Evolutionary conservation across 176 grass and related monocot genomes (phyloP), one percentile per base, ranked within the genome.

Genomic region (Musa troglodytarum): DNA sequence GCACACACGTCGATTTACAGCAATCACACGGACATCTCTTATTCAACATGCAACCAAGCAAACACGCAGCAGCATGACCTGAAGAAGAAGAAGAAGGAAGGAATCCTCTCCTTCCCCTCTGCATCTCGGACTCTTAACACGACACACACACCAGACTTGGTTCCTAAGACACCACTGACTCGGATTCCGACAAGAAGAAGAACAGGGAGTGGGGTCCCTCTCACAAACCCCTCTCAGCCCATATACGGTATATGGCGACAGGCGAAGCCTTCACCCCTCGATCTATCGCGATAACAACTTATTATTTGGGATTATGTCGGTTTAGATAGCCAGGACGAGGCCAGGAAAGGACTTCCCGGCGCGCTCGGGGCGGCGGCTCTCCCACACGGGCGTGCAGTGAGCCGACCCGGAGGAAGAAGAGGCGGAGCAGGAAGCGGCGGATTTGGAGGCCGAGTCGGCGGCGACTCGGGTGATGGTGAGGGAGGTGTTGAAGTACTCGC

Each of bases 401-500:
- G 51, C 15, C 20, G 69, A 34, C 29, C 54, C 63, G 57, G 59
- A 15, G 51, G 75, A 52, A 12, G 71, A 20, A 2, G 64, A 9
- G 23, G 24, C 34, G 11, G 12, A 29, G 21, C 52, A 50, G 43
- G 34, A 6, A 43, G 34, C 34, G 34, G 34, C 34, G 34, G 34
- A 43, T 43, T 43, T 43, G 34, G 34, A 43, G 34, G 34, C 34
- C 34, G 34, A 43, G 34, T 43, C 34, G 34, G 78, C 76, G 72
- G 61, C 78, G 49, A 96, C 73, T 59, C 84, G 84, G 1, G 92
- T 96, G 63, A 96, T 82, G 34, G 88, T 96, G 58, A 96, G 79
- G 70, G 88, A 84, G 50, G 92, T 96, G 79, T 96, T 91, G 77
- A 96, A 96, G 68, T 96, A 96, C 84, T 96, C 88, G 53, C 92